Percentiles rank a stretch among this genome's conserved stretches.
Conservation (phyloP, 176 grass and related monocot genomes). For the Stipa capillata region DNA sequence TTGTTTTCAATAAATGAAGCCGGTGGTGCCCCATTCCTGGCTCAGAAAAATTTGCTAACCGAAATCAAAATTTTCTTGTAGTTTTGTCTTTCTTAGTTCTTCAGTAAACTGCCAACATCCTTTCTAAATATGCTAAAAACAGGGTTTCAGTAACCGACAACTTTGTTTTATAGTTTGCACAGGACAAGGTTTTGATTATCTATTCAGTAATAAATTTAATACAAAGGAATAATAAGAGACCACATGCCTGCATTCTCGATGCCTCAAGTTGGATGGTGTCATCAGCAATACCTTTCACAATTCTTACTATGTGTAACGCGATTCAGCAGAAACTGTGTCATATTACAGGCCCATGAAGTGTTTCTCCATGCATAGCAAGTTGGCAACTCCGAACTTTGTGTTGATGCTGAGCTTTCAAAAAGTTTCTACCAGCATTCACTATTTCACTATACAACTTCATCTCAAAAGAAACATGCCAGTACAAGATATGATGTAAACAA, state of each 20-base stretch:
- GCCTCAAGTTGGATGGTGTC: not conserved
- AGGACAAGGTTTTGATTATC: not conserved
- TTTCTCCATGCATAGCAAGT: not conserved
- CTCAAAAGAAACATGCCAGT: not conserved
- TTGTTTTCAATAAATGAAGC: not conserved
- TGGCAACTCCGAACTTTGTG: not conserved
- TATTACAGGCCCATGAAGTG: not conserved
- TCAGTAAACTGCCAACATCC: not conserved
- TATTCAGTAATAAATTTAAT: not conserved
- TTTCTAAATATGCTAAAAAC: not conserved
- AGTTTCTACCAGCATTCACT: not conserved
- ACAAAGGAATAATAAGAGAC: not conserved
- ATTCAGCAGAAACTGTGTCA: not conserved
- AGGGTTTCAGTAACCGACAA: not conserved
- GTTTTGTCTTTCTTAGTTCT: not conserved
- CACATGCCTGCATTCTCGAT: not conserved
- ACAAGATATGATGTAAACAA: not conserved
- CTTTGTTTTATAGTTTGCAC: not conserved
- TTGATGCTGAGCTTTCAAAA: not conserved
- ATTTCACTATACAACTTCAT: not conserved
- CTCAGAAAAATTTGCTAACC: not conserved
- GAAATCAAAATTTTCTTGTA: not conserved
- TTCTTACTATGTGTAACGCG: not conserved
- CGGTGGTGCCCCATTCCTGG: not conserved
- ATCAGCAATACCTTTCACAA: not conserved